Evolutionary conservation across 108 stramenopile genomes (phyloP), one percentile per base, ranked within the genome.

Genomic region (Nitzschia sp.): DNA sequence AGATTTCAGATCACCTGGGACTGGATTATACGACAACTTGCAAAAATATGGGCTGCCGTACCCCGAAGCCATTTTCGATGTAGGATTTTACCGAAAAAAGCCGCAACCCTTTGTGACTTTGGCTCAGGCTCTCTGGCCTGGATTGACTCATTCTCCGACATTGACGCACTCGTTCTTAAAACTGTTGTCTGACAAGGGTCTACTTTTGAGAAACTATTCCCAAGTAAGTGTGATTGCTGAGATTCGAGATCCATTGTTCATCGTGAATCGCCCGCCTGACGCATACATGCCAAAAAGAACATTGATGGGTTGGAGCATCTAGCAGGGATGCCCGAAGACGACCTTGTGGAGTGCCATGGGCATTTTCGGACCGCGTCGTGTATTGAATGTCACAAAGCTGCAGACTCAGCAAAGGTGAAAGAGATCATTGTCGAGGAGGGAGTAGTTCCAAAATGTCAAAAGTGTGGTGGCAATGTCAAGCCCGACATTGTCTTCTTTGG

Each of bases 401-500:
- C 66, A 46, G 85, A 88, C 64, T 70, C 81, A 11, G 62, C 66
- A 9, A 53, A 83, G 26, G 77, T 76, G 56, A 74, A 83, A 67
- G 67, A 75, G 23, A 65, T 71, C 29, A 90, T 90, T 66, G 60
- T 88, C 13, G 63, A 87, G 32, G 73, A 82, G 18, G 83, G 83
- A 27, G 51, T 70, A 29, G 81, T 76, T 2, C 89, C 89, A 2
- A 62, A 42, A 2, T 97, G 96, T 54, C 4, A 31, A 13, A 26
- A 61, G 11, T 97, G 96, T 62, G 85, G 88, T 23, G 81, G 85
- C 0, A 57, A 77, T 33, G 91, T 94, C 11, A 97, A 97, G 66
- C 97, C 97, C n/a, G 95, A 96, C 71, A 73, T 73, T 59, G 91
- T 94, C 8, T 97, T 97, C 67, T 97, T 97, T 75, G 97, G 97